Evolutionary conservation across 805 yeast species (phyloP), one percentile per base, ranked within the genome.

Genomic region (Isabelozyma rhagii): DNA sequence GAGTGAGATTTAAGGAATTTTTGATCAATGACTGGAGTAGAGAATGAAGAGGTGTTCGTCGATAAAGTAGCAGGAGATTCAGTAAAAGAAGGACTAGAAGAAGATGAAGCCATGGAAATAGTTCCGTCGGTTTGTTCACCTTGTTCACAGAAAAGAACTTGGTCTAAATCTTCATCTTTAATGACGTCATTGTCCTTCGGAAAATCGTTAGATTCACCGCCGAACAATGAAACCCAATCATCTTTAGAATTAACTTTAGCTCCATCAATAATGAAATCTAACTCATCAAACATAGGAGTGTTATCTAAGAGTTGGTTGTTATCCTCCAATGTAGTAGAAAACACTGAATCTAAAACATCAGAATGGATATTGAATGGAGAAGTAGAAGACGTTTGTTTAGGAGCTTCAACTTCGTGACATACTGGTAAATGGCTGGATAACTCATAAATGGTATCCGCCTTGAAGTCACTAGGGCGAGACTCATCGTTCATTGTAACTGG

Each of bases 181-280:
- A 43, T 38, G 14, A 43, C 38, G n/a, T 13, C 10, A 31, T 31
- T 5, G 11, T n/a, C 21, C 17, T 11, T 11, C 5, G 34, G 27
- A n/a, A 21, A 15, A 41, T 25, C 45, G 25, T 45, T 4, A 43
- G 45, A 28, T 44, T 47, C 57, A 39, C 59, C 69, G 46, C 66
- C 71, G 61, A 86, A 84, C 50, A 86, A 72, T 11, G 90, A 80
- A 42, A 78, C 81, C 89, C 90, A 84, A 56, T 78, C 78, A 38
- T 79, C 75, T 51, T 70, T 72, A 47, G 64, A 57, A 63, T 68
- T 67, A 48, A 63, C 71, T 56, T 67, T 66, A 44, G 63, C 59
- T 47, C 75, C 75, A 50, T 72, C 77, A 47, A 72, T 61, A 47
- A 71, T 67, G 48, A 71, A 71, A 54, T 73, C 80, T 51, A 67